Evolutionary conservation across 2,329 filamentous ascomycete species (phyloP).

Genomic region (Alternaria conjuncta): DNA sequence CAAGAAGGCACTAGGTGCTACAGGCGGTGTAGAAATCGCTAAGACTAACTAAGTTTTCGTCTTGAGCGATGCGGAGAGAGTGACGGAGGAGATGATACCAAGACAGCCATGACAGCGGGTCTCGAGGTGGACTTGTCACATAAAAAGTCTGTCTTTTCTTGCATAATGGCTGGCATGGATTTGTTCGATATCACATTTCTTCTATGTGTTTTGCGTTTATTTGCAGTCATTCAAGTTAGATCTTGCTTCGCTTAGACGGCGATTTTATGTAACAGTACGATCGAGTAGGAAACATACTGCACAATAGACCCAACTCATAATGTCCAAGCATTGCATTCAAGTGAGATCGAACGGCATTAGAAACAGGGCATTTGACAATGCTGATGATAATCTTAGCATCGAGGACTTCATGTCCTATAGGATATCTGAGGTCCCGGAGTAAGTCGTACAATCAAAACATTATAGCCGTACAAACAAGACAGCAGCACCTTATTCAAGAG

Average conservation of each 20-base stretch:
- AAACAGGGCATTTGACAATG: background rate
- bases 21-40: slow-evolving; percentile 62
- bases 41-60: slow-evolving; percentile 28
- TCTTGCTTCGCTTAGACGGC: slow-evolving; percentile 30
- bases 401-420: background rate
- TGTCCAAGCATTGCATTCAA: background rate
- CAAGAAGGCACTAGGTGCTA: slow-evolving; percentile 63
- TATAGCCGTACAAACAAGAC: no score
- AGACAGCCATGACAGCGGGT: slow-evolving; percentile 31
- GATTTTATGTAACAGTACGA: slow-evolving; percentile 40
- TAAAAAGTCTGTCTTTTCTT: slow-evolving; percentile 40
- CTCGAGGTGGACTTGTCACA: slow-evolving; percentile 14
- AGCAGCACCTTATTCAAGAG: no score
- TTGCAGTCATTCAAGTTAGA: slow-evolving; percentile 30
- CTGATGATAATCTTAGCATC: background rate
- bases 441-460: no score
- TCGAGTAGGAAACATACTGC: slow-evolving; percentile 35
- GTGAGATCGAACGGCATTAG: background rate
- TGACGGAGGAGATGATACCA: slow-evolving; percentile 32
- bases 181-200: slow-evolving; percentile 20
- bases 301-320: slow-evolving; percentile 39
- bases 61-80: slow-evolving; percentile 1
- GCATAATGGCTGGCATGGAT: slow-evolving; percentile 38
- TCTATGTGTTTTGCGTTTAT: slow-evolving; percentile 37
- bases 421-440: no score